Base-by-base conservation (phyloP, 805 yeast genomes). In the Tetrapisispora fleetii region DNA sequence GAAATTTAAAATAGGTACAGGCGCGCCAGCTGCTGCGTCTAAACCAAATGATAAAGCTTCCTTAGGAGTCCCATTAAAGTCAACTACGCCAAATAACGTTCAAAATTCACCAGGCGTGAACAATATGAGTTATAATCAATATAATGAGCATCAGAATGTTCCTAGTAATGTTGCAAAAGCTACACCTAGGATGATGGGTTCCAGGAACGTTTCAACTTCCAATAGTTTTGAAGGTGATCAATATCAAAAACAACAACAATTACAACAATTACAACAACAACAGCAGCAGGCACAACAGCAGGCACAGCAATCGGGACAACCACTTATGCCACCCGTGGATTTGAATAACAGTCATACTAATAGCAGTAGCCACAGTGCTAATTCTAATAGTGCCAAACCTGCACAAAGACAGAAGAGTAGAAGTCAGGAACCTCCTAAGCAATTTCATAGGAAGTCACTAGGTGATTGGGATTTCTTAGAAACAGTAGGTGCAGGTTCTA, bases 391-490 rank as follows among this genome's bases (percentile, higher is more conserved):
- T 19, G 22, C 27, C 4, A 27, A 10, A 7, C 14, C 33, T 2
- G 38, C n/a, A 30, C 43, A 43, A 39, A 47, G 37, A 21, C n/a
- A 40, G 7, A 33, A 21, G 19, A 42, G 19, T 55, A 27, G 36
- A 11, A 37, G 36, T 18, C 40, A 42, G 35, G 35, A 28, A 2
- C 45, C 45, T 18, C 47, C 47, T 0, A 70, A 65, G 45, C 71
- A 66, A 56, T 85, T 85, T 57, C 91, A 89, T 64, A 79, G 98
- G 54, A 84, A 83, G 50, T 77, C 95, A 4, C 83, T 91, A 48
- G 99, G 98, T 14, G 96, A 93, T 55, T 91, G 99, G 99, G 95
- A 87, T 57, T 90, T 91, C 58, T 76, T 86, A 50, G 88, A 88
- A 67, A 89, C 96, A 2, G 85, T 93, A 42, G 99, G 99, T 40